Evolutionary conservation across 2,329 filamentous ascomycete genomes (phyloP).

Genomic region (Cladophialophora chaetospira): DNA sequence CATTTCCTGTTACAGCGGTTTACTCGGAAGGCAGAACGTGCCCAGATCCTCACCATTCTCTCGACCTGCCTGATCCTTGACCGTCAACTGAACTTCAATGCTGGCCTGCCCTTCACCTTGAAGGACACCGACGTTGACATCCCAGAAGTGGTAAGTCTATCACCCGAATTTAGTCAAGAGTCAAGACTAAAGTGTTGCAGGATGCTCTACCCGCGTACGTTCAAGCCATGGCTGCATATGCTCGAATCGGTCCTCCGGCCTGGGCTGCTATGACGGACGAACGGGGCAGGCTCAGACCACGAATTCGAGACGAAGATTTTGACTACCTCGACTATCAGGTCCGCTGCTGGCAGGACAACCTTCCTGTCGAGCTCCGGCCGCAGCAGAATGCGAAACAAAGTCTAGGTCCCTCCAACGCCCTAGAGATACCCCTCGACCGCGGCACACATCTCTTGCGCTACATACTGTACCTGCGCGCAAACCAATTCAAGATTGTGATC

Average conservation of each 20-base stretch:
- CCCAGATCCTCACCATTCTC: slow-evolving; percentile 13
- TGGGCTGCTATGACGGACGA: slow-evolving; percentile 20
- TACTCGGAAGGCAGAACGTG: neutral
- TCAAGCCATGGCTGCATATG: slow-evolving; percentile 17
- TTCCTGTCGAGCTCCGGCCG: slow-evolving; percentile 13
- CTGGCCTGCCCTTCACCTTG: slow-evolving; percentile 15
- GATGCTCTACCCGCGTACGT: slow-evolving; percentile 14
- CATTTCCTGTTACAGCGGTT: slow-evolving; percentile 4
- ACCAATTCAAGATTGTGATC: slow-evolving; percentile 22
- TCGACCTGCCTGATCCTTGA: slow-evolving; percentile 17
- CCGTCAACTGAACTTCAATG: slow-evolving; percentile 22
- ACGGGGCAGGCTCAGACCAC: slow-evolving; percentile 7
- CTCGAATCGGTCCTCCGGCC: slow-evolving; percentile 14
- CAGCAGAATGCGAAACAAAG: neutral
- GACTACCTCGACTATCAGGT: slow-evolving; percentile 19
- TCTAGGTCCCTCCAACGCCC: neutral
- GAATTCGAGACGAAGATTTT: slow-evolving; percentile 19
- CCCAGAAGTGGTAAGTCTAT: slow-evolving; percentile 12
- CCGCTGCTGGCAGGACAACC: slow-evolving; percentile 17
- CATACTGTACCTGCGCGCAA: slow-evolving; percentile 16
- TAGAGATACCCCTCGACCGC: neutral
- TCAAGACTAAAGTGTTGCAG: neutral
- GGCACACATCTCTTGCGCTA: slow-evolving; percentile 10
- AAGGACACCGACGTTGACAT: slow-evolving; percentile 19
- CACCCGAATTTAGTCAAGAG: neutral